Evolutionary conservation across 257 asterid species (phyloP).

Genomic region (Verbena officinalis): DNA sequence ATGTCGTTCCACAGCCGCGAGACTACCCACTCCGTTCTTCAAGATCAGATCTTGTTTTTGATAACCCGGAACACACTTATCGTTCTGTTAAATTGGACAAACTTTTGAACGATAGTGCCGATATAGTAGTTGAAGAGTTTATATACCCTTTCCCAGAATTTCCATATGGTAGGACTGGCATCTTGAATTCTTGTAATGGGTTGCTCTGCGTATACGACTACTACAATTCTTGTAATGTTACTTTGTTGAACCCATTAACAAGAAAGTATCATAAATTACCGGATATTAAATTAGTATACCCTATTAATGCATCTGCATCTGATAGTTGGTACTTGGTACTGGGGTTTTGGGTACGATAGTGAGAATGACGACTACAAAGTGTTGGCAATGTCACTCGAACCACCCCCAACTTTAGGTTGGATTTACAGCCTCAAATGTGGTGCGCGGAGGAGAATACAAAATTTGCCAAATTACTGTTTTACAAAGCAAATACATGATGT

Average conservation of each 20-base stretch:
- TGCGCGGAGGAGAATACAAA: not conserved
- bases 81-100: not conserved
- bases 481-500: not conserved
- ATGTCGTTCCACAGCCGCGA: too few relatives aligned
- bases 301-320: not conserved
- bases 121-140: not conserved
- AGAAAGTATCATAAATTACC: not conserved
- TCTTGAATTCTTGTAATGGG: not conserved
- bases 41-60: not conserved
- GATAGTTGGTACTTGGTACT: not conserved
- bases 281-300: not conserved
- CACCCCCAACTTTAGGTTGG: not conserved
- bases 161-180: too few relatives aligned
- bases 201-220: not conserved
- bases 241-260: not conserved
- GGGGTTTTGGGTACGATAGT: conserved; percentile 7
- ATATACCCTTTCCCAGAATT: not conserved
- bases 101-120: not conserved
- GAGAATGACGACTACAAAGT: not conserved
- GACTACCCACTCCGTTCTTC: too few relatives aligned
- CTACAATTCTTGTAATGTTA: too few relatives aligned
- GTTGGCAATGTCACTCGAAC: not conserved
- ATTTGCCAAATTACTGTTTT: not conserved
- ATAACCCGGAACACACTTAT: not conserved
- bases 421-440: conserved; percentile 1